A percentile compares a stretch with the other conserved stretches of the same genome.
Conservation (phyloP, 345 rosid species). For the Populus alba region DNA sequence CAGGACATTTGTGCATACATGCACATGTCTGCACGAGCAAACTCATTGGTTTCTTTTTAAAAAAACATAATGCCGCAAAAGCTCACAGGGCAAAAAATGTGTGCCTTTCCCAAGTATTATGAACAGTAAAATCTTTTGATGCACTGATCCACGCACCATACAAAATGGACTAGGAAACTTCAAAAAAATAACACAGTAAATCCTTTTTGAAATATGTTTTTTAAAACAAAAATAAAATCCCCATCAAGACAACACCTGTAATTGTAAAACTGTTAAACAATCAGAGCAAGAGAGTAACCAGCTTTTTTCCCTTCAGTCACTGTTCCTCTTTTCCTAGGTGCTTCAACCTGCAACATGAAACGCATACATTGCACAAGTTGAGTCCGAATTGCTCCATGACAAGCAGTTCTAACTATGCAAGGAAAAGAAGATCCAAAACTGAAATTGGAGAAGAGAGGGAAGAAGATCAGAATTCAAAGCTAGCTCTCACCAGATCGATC, state of each 20-base stretch:
- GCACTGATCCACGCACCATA: no score
- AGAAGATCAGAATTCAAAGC: conserved; percentile 15
- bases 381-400: not conserved
- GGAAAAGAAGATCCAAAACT: not conserved
- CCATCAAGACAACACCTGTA: no score
- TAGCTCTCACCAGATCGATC: conserved; percentile 31
- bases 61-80: no score
- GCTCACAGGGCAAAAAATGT: no score
- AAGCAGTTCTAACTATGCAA: not conserved
- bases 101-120: no score
- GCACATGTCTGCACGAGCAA: no score
- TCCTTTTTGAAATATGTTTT: not conserved
- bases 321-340: conserved; percentile 40
- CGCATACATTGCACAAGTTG: not conserved
- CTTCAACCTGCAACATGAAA: conserved; percentile 34
- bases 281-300: conserved; percentile 13
- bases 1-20: no score
- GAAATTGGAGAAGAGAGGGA: not conserved
- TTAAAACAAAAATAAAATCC: not conserved
- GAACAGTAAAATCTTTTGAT: no score
- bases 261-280: not conserved
- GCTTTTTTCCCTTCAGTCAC: conserved; percentile 20
- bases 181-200: not conserved
- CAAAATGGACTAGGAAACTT: no score
- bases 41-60: no score